Percentiles rank a stretch among this genome's conserved stretches.
phyloP scores from a whole-genome alignment of 108 stramenopile genomes.

The Stephanodiscus triporus region DNA sequence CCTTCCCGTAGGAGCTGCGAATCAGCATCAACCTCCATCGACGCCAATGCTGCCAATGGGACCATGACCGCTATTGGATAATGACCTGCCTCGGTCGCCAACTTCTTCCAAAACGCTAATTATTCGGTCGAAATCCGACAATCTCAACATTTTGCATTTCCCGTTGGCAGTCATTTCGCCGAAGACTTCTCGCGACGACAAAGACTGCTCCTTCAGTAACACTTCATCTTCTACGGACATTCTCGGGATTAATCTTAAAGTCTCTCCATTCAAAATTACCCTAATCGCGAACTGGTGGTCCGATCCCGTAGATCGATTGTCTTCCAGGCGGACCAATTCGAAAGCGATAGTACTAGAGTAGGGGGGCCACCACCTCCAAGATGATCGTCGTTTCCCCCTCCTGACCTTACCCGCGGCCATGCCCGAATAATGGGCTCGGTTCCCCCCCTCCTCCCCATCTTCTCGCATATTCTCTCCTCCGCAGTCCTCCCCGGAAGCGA shows the following conservation, averaged over 20 bases:
- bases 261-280: slow-evolving; percentile 51
- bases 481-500: slow-evolving; percentile 51
- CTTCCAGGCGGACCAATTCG: slow-evolving; percentile 42
- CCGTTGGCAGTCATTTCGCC: slow-evolving; percentile 22
- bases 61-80: background rate
- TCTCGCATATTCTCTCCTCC: slow-evolving; percentile 37
- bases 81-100: slow-evolving; percentile 6
- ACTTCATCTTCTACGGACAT: slow-evolving; percentile 39
- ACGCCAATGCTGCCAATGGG: slow-evolving; percentile 26
- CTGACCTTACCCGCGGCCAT: slow-evolving; percentile 13
- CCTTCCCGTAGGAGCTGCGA: too few species aligned
- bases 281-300: slow-evolving; percentile 39
- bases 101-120: slow-evolving; percentile 41
- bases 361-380: slow-evolving; percentile 55
- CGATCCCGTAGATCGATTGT: slow-evolving; percentile 1
- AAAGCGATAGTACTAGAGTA: slow-evolving; percentile 54
- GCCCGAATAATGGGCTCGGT: slow-evolving; percentile 11
- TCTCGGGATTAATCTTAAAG: slow-evolving; percentile 42
- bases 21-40: slow-evolving; percentile 30
- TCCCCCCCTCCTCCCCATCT: slow-evolving; percentile 18
- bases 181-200: slow-evolving; percentile 26
- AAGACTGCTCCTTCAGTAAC: slow-evolving; percentile 35
- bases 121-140: slow-evolving; percentile 43
- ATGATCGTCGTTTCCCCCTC: slow-evolving; percentile 4
- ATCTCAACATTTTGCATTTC: slow-evolving; percentile 35